A percentile compares a stretch with the other conserved stretches of the same genome.
Conservation (phyloP, 2,329 filamentous ascomycete genomes). For the Fusarium coffeatum region DNA sequence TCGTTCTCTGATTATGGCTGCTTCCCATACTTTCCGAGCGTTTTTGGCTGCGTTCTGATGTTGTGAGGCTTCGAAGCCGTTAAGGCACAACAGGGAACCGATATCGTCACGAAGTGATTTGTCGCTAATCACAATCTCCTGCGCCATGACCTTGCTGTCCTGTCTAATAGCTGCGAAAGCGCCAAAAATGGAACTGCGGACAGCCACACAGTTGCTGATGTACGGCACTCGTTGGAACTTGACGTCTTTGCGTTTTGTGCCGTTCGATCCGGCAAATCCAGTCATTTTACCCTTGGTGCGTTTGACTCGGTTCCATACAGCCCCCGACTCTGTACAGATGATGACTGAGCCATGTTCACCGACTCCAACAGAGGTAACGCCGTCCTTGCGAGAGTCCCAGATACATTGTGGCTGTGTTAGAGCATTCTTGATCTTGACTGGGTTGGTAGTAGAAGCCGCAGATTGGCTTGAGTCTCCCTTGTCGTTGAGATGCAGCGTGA, state of each 20-base stretch:
- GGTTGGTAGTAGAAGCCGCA: slow-evolving; percentile 87
- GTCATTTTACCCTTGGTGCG: slow-evolving; percentile 82
- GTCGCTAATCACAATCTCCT: slow-evolving; percentile 73
- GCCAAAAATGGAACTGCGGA: slow-evolving; percentile 89
- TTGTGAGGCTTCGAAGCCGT: slow-evolving; percentile 64
- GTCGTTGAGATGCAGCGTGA: slow-evolving; percentile 81
- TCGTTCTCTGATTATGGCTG: slow-evolving; percentile 55
- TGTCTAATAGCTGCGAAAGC: slow-evolving; percentile 89
- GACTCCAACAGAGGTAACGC: slow-evolving; percentile 86
- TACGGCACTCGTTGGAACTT: slow-evolving; percentile 94
- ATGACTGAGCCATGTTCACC: slow-evolving; percentile 96
- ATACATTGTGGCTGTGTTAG: slow-evolving; percentile 82
- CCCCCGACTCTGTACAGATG: slow-evolving; percentile 90
- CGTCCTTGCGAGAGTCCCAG: slow-evolving; percentile 90
- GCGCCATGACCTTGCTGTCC: slow-evolving; percentile 83
- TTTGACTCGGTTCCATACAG: slow-evolving; percentile 90
- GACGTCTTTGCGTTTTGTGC: slow-evolving; percentile 83
- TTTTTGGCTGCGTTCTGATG: slow-evolving; percentile 47
- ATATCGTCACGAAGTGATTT: slow-evolving; percentile 80
- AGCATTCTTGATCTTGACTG: slow-evolving; percentile 86
- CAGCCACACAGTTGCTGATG: slow-evolving; percentile 84
- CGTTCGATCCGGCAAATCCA: slow-evolving; percentile 57
- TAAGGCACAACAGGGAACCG: slow-evolving; percentile 74
- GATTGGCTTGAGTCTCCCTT: slow-evolving; percentile 70
- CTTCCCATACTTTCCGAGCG: slow-evolving; percentile 56